Evolutionary conservation across 1,284 basidiomycete species (phyloP), one percentile per base, ranked within the genome.

Genomic region (Baeospora myosura): DNA sequence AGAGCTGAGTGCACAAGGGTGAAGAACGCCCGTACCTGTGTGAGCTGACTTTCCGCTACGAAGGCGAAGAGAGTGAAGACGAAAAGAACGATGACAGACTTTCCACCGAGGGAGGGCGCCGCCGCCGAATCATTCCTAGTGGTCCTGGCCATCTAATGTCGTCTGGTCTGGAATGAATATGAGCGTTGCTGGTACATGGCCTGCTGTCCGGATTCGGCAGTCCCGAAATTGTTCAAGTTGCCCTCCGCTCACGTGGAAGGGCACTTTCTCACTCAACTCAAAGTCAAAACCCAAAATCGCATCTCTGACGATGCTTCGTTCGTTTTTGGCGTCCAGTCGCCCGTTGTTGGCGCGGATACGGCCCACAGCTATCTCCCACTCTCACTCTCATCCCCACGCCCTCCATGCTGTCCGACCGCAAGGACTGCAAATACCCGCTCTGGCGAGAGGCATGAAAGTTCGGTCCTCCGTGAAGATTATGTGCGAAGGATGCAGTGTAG

Each of bases 381-480:
- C 30, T 26, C 23, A 21, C 17, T 40, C 35, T 21, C 55, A 12
- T 60, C 64, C 40, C 52, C 43, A 20, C 56, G 49, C 22, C 48
- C 45, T 33, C 59, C 54, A 35, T 55, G 57, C 52, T 46, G 53
- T 23, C 32, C 55, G 18, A 45, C 59, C 43, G 36, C 59, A 47
- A 41, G 53, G 25, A 35, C 61, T 52, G 50, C 57, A 48, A 49
- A 54, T 50, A 41, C 63, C 63, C 14, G 49, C 62, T 6, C 56
- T 77, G 16, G 60, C 71, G 21, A 69, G 94, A 51, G 92, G 92
- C 30, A 96, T 97, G 89, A 98, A 98, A 73, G 94, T 98, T 43
- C 81, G 94, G 47, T 87, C 88, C 23, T 91, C 90, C 5, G 89
- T 98, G 52, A 97, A 96, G 69, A 71, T 78, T 45, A 86, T 93